Evolutionary conservation across 495 filamentous ascomycete genomes (phyloP).

Genomic region (Hypoxylon fuscum): DNA sequence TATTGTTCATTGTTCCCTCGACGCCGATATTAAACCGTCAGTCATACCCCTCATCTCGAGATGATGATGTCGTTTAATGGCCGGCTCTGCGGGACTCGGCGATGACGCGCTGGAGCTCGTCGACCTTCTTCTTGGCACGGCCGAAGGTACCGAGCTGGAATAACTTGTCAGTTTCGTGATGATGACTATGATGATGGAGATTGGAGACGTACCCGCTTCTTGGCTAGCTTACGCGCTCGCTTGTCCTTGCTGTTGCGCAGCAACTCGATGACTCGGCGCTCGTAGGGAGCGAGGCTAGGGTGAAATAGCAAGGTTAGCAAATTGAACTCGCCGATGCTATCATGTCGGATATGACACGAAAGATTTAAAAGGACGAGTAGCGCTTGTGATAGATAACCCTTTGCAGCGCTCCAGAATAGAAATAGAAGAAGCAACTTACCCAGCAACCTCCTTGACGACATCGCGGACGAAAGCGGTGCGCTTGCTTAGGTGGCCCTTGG

Average conservation of each 20-base stretch:
- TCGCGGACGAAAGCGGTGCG: slow-evolving; percentile 85
- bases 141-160: slow-evolving; percentile 90
- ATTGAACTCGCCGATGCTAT: slow-evolving; percentile 6
- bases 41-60: slow-evolving; percentile 42
- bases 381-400: no score
- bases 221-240: slow-evolving; percentile 97
- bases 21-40: slow-evolving; percentile 37
- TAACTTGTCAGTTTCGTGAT: slow-evolving; percentile 26
- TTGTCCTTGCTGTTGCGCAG: slow-evolving; percentile 99
- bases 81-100: slow-evolving; percentile 85
- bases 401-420: no score
- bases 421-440: slow-evolving; percentile 60
- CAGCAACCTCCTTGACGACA: slow-evolving; percentile 94
- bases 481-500: slow-evolving; percentile 92
- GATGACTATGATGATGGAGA: not conserved
- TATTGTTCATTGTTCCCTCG: slow-evolving; percentile 20
- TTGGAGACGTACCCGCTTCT: slow-evolving; percentile 83
- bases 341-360: no score
- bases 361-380: no score
- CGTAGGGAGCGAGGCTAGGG: slow-evolving; percentile 87
- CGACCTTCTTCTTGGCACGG: slow-evolving; percentile 98
- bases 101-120: slow-evolving; percentile 96
- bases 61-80: slow-evolving; percentile 69
- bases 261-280: slow-evolving; percentile 98
- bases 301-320: slow-evolving; percentile 33